Evolutionary conservation across 1,139 yeast genomes (phyloP), one percentile per base, ranked within the genome.

Genomic region (Fermentozyma sake): DNA sequence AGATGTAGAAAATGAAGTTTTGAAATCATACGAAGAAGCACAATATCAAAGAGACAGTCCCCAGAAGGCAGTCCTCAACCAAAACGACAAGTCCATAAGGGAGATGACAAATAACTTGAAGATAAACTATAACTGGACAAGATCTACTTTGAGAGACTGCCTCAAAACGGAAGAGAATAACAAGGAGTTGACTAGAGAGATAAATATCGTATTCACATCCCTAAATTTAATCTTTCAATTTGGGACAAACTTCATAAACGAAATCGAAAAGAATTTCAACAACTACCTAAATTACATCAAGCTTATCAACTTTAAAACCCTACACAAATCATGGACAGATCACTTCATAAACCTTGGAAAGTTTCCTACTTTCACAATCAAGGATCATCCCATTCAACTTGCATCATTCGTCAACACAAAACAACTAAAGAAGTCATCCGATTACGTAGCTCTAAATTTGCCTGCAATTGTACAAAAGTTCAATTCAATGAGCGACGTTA

Each of bases 161-260:
- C 24, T 30, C 3, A 28, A 33, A 3, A 29, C 46, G 6, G 55
- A 48, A 14, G 58, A 51, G 4, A 34, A 39, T 12, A 41, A 50
- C 14, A 47, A 44, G 16, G 34, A 31, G 5, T 38, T 46, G 16
- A 41, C 55, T 4, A 47, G 41, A 18, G 59, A 56, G 18, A 55
- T 65, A 24, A 67, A 64, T 34, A 46, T 48, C 24, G 58, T 78
- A 14, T 61, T 79, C 44, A 65, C 68, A 28, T 66, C 82, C 11
- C 53, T 79, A 20, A 71, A 65, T 34, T 71, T 76, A 4, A 66
- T 79, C 6, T 66, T 72, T 29, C 80, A 77, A 42, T 79, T 79
- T 47, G 67, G 76, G 23, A 67, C 74, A 16, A 59, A 65, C 24
- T 75, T 73, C 46, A 60, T 71, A 19, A 45, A 52, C 37, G 72